These are phyloP conservation scores for Rhynchospora pubera DNA, from an alignment of 176 grass and related monocot genomes.

Conservation along the genomic window DNA sequence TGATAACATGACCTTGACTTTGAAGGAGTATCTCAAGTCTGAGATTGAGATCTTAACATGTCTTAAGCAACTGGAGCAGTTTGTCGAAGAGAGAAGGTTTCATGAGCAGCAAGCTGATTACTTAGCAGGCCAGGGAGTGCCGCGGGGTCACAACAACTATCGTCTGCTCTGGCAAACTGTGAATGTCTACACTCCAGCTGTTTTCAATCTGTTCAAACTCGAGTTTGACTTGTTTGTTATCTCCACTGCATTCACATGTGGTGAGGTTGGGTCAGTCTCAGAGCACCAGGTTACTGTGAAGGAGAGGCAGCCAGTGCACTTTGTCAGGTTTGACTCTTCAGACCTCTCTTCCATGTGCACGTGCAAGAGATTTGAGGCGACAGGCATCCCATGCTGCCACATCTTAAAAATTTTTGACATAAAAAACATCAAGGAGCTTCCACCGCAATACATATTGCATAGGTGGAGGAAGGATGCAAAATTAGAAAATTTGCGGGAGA, in stretches of 20 bases:
- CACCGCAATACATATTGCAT: constrained; percentile 63
- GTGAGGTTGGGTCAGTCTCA: constrained; percentile 52
- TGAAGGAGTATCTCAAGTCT: constrained; percentile 47
- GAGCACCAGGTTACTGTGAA: constrained; percentile 63
- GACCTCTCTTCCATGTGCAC: constrained; percentile 56
- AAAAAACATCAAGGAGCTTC: constrained; percentile 89
- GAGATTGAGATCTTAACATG: constrained; percentile 53
- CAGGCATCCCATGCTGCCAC: constrained; percentile 71
- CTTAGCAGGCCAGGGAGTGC: constrained; percentile 46
- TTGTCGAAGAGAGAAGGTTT: constrained; percentile 59
- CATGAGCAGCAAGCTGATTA: constrained; percentile 74
- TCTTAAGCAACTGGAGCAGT: constrained; percentile 53
- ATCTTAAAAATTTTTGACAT: constrained; percentile 63
- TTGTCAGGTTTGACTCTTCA: constrained; percentile 72
- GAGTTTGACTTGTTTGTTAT: constrained; percentile 61
- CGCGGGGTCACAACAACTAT: constrained; percentile 29
- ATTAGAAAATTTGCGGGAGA: constrained; percentile 42
- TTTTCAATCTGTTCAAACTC: constrained; percentile 65
- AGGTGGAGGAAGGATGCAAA: constrained; percentile 88
- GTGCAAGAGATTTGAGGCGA: constrained; percentile 73
- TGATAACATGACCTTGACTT: constrained; percentile 39
- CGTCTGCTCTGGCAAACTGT: constrained; percentile 72
- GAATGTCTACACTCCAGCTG: constrained; percentile 54
- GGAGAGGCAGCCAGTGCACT: constrained; percentile 41
- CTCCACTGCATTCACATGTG: constrained; percentile 53